Evolutionary conservation across 257 asterid genomes (phyloP), one percentile per base, ranked within the genome.

Genomic region (Lithospermum erythrorhizon): DNA sequence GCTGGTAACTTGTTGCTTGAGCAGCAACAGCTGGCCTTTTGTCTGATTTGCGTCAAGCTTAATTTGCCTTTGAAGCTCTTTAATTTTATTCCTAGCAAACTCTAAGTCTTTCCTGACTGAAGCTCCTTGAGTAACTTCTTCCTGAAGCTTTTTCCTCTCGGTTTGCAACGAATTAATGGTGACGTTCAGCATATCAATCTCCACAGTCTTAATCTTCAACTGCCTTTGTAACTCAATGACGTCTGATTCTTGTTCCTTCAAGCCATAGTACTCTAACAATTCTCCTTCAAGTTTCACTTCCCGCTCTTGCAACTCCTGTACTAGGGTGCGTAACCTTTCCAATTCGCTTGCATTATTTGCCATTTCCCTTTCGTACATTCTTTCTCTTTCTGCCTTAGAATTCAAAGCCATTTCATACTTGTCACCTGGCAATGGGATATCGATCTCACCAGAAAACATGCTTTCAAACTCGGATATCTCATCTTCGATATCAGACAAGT

Each of bases 201-300:
- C 98, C 37, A 81, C 91, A 0, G 94, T 63, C 78, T 86, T 93
- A 61, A 89, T 83, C 83, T 83, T 84, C 72, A 93, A 87, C 81
- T 89, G 97, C 71, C 79, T 89, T 65, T 89, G 95, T 41, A 89
- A 58, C 79, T 93, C 98, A 6, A 78, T 21, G 6, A 89, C 61
- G 58, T 87, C 76, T 55, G 95, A 78, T 53, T 93, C 98, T 73
- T 93, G 98, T 76, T 93, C 98, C 79, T 81, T 84, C 72, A 93
- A 67, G 24, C 97, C 98, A 30, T 89, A 84, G 62, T 89, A 93
- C 62, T 89, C 96, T 1, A 93, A 83, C 63, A 93, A 84, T 80
- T 93, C 98, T 1, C 93, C 95, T 75, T 93, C 95, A 19, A 93
- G 97, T 75, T 86, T 89, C 71, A 86, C 95, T 59, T 88, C 97